Conservation (phyloP, 495 filamentous ascomycete species). For the Jackrogersella minutella region DNA sequence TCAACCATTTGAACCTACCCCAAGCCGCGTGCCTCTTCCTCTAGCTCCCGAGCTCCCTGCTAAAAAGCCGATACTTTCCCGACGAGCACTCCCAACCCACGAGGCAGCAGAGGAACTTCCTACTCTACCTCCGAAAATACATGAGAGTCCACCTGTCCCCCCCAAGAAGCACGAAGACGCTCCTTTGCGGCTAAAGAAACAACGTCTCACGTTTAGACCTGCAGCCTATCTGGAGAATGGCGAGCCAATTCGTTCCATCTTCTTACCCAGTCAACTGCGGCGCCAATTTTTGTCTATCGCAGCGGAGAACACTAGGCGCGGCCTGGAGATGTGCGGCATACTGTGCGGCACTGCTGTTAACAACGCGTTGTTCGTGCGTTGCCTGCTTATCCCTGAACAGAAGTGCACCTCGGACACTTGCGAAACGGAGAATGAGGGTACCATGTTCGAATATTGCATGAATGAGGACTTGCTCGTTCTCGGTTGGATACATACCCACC, state of each 20-base stretch:
- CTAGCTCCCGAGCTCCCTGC: slow-evolving; percentile 35
- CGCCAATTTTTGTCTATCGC: slow-evolving; percentile 74
- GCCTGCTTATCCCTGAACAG: slow-evolving; percentile 90
- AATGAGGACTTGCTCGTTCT: slow-evolving; percentile 85
- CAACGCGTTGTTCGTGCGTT: slow-evolving; percentile 90
- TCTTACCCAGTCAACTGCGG: slow-evolving; percentile 81
- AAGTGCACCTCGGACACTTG: slow-evolving; percentile 90
- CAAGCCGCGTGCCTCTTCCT: slow-evolving; percentile 17
- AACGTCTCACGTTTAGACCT: slow-evolving; percentile 74
- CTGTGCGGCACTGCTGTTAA: slow-evolving; percentile 89
- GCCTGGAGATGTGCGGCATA: slow-evolving; percentile 93
- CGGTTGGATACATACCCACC: slow-evolving; percentile 98
- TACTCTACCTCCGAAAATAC: slow-evolving; percentile 48
- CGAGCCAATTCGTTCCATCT: slow-evolving; percentile 82
- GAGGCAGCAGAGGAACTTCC: slow-evolving; percentile 37
- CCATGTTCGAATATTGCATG: slow-evolving; percentile 86
- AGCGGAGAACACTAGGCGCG: slow-evolving; percentile 74
- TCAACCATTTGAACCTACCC: slow-evolving; percentile 4
- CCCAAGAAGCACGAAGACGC: slow-evolving; percentile 44
- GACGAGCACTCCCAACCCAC: slow-evolving; percentile 1
- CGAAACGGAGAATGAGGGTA: slow-evolving; percentile 85
- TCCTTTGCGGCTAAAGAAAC: too few relatives aligned
- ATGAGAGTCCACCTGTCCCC: slow-evolving; percentile 34
- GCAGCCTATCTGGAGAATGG: slow-evolving; percentile 90
- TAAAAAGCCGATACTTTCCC: slow-evolving; percentile 37